These are phyloP conservation scores for Trichosporon asahii DNA, from an alignment of 1,284 basidiomycete species.

Conservation along the genomic window DNA sequence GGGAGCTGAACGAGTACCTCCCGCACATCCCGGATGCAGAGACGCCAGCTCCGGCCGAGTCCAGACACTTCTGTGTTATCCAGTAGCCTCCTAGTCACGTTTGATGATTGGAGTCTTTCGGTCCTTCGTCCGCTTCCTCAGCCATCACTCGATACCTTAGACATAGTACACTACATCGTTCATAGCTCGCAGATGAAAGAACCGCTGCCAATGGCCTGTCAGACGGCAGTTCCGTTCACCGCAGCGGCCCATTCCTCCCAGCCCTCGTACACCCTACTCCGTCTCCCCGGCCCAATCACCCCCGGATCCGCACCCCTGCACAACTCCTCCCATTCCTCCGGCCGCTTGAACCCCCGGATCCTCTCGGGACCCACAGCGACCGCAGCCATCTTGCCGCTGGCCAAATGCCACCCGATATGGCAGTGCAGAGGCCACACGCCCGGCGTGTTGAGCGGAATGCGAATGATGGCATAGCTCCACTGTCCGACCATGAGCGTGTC, in stretches of 20 bases:
- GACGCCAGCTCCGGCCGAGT: no score
- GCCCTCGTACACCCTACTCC: not conserved
- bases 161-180: no score
- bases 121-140: no score
- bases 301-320: constrained; percentile 1
- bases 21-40: no score
- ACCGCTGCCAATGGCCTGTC: not conserved
- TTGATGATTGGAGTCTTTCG: no score
- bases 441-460: constrained; percentile 27
- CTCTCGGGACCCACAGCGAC: constrained; percentile 10
- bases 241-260: not conserved
- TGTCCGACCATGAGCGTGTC: constrained; percentile 46
- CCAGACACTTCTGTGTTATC: no score
- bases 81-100: no score
- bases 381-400: constrained; percentile 23
- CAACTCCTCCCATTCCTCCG: constrained; percentile 5
- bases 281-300: not conserved
- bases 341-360: not conserved
- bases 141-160: no score
- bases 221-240: not conserved
- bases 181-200: no score
- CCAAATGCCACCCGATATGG: constrained; percentile 33
- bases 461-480: constrained; percentile 29
- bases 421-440: constrained; percentile 34
- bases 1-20: no score